Conservation (phyloP, 2,329 filamentous ascomycete genomes). For the Pseudogymnoascus sp. region DNA sequence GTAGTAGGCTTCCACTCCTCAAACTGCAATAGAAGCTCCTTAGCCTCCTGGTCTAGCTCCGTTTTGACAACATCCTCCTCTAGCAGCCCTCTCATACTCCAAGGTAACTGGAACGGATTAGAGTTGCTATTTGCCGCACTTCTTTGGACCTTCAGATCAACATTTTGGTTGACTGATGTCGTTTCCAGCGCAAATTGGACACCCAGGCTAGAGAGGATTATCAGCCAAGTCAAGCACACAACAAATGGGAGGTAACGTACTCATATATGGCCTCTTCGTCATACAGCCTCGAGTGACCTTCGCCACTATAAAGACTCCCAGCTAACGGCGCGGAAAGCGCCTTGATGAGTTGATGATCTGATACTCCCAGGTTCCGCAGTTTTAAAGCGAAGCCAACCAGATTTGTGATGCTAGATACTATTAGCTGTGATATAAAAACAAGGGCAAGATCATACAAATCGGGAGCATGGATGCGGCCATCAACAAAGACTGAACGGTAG, state of each 20-base stretch:
- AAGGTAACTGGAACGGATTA: conserved; percentile 88
- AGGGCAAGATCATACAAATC: conserved; percentile 57
- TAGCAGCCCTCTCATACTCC: conserved; percentile 87
- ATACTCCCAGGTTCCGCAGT: conserved; percentile 83
- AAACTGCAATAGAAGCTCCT: conserved; percentile 74
- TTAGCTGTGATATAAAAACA: neutral
- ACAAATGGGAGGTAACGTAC: conserved; percentile 31
- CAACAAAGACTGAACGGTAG: conserved; percentile 90
- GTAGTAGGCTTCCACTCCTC: conserved; percentile 87
- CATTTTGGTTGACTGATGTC: conserved; percentile 38
- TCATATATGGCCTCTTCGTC: conserved; percentile 82
- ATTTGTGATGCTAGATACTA: conserved; percentile 57
- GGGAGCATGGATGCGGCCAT: conserved; percentile 82
- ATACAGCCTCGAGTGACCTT: conserved; percentile 89
- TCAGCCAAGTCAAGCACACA: conserved; percentile 10
- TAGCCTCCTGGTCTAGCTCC: conserved; percentile 68
- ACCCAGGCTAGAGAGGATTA: conserved; percentile 43
- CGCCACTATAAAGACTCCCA: conserved; percentile 82
- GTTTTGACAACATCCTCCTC: conserved; percentile 87
- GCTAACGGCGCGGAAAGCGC: conserved; percentile 84
- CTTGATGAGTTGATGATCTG: conserved; percentile 86
- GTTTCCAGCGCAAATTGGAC: conserved; percentile 68
- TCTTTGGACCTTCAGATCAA: conserved; percentile 42
- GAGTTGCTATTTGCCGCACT: conserved; percentile 41
- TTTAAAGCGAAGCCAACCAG: conserved; percentile 90